Percentiles rank a stretch among this genome's conserved stretches.
Conservation (phyloP, 257 asterid genomes). For the Fraxinus quadrangulata region DNA sequence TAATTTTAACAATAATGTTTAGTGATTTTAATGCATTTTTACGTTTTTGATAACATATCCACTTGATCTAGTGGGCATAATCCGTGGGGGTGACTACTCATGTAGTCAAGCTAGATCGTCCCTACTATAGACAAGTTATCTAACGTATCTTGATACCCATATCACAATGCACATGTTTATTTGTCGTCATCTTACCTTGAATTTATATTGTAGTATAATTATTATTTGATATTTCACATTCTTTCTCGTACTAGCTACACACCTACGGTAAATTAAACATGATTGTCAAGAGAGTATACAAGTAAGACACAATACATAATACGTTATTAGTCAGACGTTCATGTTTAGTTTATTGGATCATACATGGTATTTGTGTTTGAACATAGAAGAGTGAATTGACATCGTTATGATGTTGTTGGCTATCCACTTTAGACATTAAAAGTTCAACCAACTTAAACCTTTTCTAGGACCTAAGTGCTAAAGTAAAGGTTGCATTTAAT, state of each 20-base stretch:
- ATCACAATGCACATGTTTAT: background rate
- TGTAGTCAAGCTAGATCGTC: too few relatives aligned
- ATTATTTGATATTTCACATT: too few relatives aligned
- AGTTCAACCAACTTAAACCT: background rate
- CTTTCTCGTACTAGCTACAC: too few relatives aligned
- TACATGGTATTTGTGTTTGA: background rate
- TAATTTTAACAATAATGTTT: too few relatives aligned
- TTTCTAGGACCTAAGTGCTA: background rate
- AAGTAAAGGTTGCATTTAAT: background rate
- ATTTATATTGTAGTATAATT: too few relatives aligned
- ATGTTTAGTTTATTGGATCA: background rate
- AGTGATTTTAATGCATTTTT: background rate
- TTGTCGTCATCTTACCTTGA: background rate
- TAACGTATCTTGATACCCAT: background rate
- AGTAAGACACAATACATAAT: background rate
- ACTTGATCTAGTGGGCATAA: too few relatives aligned
- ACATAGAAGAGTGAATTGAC: background rate
- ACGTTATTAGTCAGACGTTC: background rate
- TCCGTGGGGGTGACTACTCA: too few relatives aligned
- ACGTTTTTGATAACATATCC: too few relatives aligned
- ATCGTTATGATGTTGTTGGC: background rate
- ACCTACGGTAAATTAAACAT: background rate
- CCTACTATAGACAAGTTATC: background rate
- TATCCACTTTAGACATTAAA: background rate
- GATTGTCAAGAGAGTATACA: background rate